Evolutionary conservation across 2,329 filamentous ascomycete genomes (phyloP).

Genomic region (Pseudocercospora fuligena): DNA sequence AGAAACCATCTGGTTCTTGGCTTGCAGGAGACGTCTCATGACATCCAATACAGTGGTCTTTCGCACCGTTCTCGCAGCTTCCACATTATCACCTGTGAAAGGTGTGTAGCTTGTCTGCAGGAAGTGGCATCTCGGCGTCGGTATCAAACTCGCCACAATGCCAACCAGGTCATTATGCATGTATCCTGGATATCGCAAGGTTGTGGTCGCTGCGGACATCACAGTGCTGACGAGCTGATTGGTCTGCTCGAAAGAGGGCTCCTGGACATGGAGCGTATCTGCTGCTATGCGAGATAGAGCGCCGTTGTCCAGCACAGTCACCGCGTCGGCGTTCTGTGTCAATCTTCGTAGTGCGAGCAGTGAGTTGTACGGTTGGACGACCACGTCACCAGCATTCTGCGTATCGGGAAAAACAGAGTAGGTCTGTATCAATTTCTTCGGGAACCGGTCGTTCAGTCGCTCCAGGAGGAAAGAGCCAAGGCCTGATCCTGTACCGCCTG

Average conservation of each 20-base stretch:
- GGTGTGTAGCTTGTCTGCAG: constrained; percentile 98
- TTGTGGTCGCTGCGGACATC: constrained; percentile 98
- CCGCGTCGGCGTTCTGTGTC: constrained; percentile 95
- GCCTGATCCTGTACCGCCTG: constrained; percentile 94
- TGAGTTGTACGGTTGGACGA: constrained; percentile 98
- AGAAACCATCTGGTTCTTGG: constrained; percentile 99
- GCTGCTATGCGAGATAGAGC: constrained; percentile 92
- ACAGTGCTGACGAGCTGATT: constrained; percentile 96
- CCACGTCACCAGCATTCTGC: constrained; percentile 82
- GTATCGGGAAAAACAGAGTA: constrained; percentile 98
- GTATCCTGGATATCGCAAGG: constrained; percentile 94
- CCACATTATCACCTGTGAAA: constrained; percentile 94
- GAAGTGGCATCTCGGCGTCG: constrained; percentile 96
- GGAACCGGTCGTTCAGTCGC: constrained; percentile 93
- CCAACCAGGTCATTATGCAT: constrained; percentile 99
- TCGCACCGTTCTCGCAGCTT: constrained; percentile 94
- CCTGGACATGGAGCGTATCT: constrained; percentile 90
- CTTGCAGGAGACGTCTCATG: constrained; percentile 92
- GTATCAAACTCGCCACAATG: constrained; percentile 93
- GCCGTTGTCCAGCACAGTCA: constrained; percentile 95
- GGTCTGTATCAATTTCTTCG: constrained; percentile 98
- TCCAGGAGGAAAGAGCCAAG: constrained; percentile 93
- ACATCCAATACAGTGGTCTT: constrained; percentile 98
- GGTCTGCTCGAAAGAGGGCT: constrained; percentile 95
- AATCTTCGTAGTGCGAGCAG: constrained; percentile 86